Conservation (phyloP, 1,139 yeast species). For the Taphrina populina region DNA sequence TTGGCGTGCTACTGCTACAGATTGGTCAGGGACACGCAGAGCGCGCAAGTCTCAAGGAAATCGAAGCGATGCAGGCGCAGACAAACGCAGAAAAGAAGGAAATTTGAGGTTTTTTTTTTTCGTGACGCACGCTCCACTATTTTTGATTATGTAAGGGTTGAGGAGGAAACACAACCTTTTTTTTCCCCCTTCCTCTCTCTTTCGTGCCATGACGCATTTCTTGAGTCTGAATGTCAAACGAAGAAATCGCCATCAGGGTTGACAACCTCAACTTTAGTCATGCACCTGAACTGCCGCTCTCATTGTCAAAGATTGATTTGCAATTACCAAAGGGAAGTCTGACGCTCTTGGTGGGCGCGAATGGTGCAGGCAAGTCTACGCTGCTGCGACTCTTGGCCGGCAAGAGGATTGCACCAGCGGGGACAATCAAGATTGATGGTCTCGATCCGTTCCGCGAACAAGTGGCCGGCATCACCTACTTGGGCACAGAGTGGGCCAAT, state of each 20-base stretch:
- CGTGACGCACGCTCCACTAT: no score
- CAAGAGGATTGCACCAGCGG: constrained; percentile 76
- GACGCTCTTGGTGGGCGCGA: constrained; percentile 81
- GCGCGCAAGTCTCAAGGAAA: constrained; percentile 56
- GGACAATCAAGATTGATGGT: constrained; percentile 65
- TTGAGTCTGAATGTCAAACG: no score
- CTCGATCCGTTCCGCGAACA: constrained; percentile 76
- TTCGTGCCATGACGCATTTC: no score
- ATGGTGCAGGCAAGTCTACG: constrained; percentile 97
- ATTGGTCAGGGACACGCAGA: constrained; percentile 88
- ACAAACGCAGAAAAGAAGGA: constrained; percentile 21
- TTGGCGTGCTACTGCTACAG: constrained; percentile 80
- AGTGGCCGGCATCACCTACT: constrained; percentile 71
- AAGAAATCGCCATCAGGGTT: constrained; percentile 58
- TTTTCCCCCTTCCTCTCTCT: no score
- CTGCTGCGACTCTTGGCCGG: constrained; percentile 82
- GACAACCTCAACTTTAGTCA: constrained; percentile 67
- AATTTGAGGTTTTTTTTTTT: no score
- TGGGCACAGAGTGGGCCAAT: constrained; percentile 97
- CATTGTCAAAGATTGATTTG: constrained; percentile 63
- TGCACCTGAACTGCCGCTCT: constrained; percentile 59
- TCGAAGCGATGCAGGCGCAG: constrained; percentile 44
- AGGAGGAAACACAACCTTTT: no score
- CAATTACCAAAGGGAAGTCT: constrained; percentile 69
- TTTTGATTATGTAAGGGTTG: no score